These are phyloP conservation scores for Poa annua DNA, from an alignment of 176 grass and related monocot genomes.

Conservation along the genomic window DNA sequence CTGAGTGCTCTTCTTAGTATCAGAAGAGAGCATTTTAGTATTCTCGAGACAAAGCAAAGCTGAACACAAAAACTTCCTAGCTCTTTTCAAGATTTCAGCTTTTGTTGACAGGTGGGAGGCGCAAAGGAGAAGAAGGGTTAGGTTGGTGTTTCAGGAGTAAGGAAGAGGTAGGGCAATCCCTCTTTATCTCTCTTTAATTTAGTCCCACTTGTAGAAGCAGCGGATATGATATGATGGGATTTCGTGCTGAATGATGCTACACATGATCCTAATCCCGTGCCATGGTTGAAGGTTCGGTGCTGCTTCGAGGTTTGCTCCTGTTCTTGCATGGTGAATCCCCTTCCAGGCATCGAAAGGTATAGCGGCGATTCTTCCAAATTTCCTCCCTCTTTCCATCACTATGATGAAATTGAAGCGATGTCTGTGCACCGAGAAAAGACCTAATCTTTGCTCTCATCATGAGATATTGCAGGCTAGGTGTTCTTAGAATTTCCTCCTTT, in stretches of 20 bases:
- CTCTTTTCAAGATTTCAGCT: neutral
- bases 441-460: neutral
- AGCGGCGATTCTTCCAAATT: neutral
- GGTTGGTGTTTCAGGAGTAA: neutral
- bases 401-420: neutral
- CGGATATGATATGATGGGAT: neutral
- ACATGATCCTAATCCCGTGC: neutral
- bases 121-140: neutral
- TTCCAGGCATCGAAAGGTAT: neutral
- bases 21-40: neutral
- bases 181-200: slow-evolving; percentile 3
- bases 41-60: neutral
- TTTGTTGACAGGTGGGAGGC: neutral
- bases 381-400: neutral
- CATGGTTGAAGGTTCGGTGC: neutral
- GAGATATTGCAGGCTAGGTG: slow-evolving; percentile 16
- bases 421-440: neutral
- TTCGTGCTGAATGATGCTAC: neutral
- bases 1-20: neutral
- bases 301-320: neutral
- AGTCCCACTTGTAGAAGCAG: neutral
- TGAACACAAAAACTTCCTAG: neutral
- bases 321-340: slow-evolving; percentile 7
- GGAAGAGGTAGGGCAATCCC: neutral
- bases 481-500: slow-evolving; percentile 39